phyloP scores from a whole-genome alignment of 2,329 filamentous ascomycete genomes.

The Colletotrichum sp. region DNA sequence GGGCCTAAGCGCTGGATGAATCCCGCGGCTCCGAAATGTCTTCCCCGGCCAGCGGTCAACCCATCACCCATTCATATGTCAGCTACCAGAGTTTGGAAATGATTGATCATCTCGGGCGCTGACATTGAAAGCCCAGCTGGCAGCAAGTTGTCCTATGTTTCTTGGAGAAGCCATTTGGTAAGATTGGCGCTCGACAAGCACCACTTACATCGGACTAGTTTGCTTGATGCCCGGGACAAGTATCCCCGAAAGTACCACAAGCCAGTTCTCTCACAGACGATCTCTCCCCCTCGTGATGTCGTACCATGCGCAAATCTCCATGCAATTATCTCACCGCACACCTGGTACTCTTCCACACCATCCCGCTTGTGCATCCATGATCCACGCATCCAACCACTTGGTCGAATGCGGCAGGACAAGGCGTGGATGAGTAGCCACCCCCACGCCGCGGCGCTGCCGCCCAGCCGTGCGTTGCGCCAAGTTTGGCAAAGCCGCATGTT shows the following conservation, averaged over 20 bases:
- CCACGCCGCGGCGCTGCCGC: neutral
- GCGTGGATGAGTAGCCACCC: neutral
- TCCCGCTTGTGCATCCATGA: neutral
- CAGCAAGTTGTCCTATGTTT: neutral
- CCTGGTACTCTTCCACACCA: neutral
- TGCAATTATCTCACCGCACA: neutral
- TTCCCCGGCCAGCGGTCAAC: neutral
- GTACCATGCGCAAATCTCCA: neutral
- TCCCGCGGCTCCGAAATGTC: neutral
- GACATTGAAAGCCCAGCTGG: neutral
- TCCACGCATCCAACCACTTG: neutral
- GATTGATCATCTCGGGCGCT: neutral
- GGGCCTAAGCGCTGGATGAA: neutral
- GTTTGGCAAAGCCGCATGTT: slow-evolving; percentile 1
- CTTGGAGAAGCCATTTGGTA: neutral
- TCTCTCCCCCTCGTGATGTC: neutral
- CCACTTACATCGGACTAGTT: neutral
- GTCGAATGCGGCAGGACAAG: neutral
- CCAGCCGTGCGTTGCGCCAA: slow-evolving; percentile 1
- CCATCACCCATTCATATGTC: neutral
- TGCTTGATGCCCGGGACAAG: neutral
- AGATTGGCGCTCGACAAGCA: neutral
- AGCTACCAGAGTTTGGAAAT: neutral
- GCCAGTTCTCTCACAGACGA: neutral
- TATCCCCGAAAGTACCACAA: neutral